A percentile compares a stretch with the other conserved stretches of the same genome.
These are phyloP conservation scores for Hygrocybe coccinea DNA, from an alignment of 768 basidiomycete species.

Conservation along the genomic window DNA sequence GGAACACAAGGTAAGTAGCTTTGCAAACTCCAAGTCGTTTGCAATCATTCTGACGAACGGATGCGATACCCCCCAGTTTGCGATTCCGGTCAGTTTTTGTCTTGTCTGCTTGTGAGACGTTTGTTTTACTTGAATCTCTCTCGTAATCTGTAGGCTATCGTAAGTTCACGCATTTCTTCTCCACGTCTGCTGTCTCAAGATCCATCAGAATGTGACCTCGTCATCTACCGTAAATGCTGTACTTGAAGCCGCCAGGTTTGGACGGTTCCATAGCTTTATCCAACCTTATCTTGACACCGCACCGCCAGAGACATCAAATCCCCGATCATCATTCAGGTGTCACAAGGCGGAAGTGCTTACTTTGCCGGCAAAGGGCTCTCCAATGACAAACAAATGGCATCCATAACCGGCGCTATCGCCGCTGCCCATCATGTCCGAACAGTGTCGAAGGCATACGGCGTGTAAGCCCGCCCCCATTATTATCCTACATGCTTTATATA, in stretches of 20 bases:
- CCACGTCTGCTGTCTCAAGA: slow-evolving; percentile 9
- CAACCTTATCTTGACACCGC: slow-evolving; percentile 12
- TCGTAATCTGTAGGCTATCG: slow-evolving; percentile 56
- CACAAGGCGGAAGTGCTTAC: slow-evolving; percentile 94
- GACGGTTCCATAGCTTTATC: slow-evolving; percentile 3
- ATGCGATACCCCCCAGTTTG: slow-evolving; percentile 58
- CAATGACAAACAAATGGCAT: slow-evolving; percentile 94
- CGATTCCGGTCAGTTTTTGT: slow-evolving; percentile 66
- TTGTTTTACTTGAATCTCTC: neutral
- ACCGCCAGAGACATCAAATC: slow-evolving; percentile 80
- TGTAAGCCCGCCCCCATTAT: slow-evolving; percentile 51
- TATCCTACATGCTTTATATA: neutral
- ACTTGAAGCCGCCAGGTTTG: slow-evolving; percentile 89
- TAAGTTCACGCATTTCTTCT: slow-evolving; percentile 38
- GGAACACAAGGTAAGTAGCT: slow-evolving; percentile 65
- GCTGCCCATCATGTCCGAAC: slow-evolving; percentile 89
- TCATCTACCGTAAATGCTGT: slow-evolving; percentile 92
- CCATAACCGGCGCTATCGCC: slow-evolving; percentile 85
- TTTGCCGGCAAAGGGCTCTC: slow-evolving; percentile 94
- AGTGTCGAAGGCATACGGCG: slow-evolving; percentile 85
- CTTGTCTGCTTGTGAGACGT: too few species aligned
- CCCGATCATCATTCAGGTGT: slow-evolving; percentile 96
- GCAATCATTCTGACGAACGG: slow-evolving; percentile 9
- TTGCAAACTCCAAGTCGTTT: slow-evolving; percentile 5
- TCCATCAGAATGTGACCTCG: slow-evolving; percentile 84